Percentiles rank a stretch among this genome's conserved stretches.
Conservation (phyloP, 2,329 filamentous ascomycete genomes). For the Xylariaceae sp. region DNA sequence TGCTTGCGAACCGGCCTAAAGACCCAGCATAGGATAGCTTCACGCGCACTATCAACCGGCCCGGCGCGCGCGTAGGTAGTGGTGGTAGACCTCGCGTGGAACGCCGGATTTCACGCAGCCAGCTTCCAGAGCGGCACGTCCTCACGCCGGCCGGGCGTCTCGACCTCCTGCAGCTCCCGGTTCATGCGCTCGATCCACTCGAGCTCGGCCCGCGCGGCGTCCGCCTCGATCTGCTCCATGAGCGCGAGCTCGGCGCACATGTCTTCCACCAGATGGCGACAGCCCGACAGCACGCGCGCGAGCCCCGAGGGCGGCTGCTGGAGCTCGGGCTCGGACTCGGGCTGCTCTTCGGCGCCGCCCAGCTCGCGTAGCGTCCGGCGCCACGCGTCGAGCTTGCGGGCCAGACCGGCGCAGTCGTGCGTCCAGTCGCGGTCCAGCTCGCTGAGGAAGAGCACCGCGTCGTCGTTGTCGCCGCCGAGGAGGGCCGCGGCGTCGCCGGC, state of each 20-base stretch:
- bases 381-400: conserved; percentile 49
- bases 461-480: conserved; percentile 23
- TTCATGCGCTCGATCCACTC: conserved; percentile 52
- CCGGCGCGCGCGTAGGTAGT: no score
- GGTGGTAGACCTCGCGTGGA: no score
- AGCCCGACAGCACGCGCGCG: conserved; percentile 16
- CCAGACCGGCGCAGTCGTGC: conserved; percentile 46
- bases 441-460: conserved; percentile 41
- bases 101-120: no score
- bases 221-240: conserved; percentile 55
- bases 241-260: conserved; percentile 56
- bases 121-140: conserved; percentile 25
- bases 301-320: conserved; percentile 18
- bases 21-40: no score
- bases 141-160: conserved; percentile 9
- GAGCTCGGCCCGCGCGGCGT: conserved; percentile 47
- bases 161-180: conserved; percentile 27
- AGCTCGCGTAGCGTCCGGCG: conserved; percentile 39
- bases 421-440: conserved; percentile 51
- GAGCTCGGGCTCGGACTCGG: not conserved
- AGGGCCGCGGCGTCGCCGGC: conserved; percentile 27
- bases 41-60: no score
- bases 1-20: no score
- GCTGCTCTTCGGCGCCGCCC: conserved; percentile 17
- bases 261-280: conserved; percentile 39